phyloP scores from a whole-genome alignment of 2,329 filamentous ascomycete species.

The Botrytis fabae region DNA sequence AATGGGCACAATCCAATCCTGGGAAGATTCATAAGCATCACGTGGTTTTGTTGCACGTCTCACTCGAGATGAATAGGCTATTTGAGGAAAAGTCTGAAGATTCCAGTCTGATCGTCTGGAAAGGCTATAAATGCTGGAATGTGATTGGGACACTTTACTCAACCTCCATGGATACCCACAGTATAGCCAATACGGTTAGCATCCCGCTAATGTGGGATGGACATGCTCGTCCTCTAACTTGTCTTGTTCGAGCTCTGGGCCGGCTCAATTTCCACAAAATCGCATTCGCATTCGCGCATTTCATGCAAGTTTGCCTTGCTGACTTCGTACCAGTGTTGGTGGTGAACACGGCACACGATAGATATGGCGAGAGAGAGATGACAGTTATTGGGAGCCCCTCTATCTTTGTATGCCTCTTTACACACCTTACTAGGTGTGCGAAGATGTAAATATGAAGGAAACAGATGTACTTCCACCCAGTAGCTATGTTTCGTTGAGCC shows the following conservation, averaged over 20 bases:
- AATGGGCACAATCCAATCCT: too few relatives aligned
- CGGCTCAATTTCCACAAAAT: neutral
- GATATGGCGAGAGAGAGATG: neutral
- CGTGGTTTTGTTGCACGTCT: constrained; percentile 14
- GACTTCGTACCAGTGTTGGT: neutral
- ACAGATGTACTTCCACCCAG: neutral
- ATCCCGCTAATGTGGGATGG: neutral
- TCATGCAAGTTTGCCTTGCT: neutral
- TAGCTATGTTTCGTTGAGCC: neutral
- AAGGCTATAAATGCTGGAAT: neutral
- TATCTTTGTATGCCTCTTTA: neutral
- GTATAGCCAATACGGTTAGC: neutral
- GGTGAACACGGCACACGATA: too few relatives aligned
- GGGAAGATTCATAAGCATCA: neutral
- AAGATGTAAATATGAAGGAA: neutral
- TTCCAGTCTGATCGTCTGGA: neutral
- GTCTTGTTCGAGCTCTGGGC: neutral
- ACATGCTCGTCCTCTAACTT: neutral
- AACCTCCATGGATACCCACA: neutral
- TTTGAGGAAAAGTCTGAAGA: neutral
- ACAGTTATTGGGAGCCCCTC: too few relatives aligned
- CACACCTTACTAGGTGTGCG: too few relatives aligned
- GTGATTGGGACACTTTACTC: neutral
- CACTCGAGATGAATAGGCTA: constrained; percentile 12
- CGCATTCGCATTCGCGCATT: neutral